Conservation (phyloP, 352 stramenopile species). For the Pythium folliculosum region DNA sequence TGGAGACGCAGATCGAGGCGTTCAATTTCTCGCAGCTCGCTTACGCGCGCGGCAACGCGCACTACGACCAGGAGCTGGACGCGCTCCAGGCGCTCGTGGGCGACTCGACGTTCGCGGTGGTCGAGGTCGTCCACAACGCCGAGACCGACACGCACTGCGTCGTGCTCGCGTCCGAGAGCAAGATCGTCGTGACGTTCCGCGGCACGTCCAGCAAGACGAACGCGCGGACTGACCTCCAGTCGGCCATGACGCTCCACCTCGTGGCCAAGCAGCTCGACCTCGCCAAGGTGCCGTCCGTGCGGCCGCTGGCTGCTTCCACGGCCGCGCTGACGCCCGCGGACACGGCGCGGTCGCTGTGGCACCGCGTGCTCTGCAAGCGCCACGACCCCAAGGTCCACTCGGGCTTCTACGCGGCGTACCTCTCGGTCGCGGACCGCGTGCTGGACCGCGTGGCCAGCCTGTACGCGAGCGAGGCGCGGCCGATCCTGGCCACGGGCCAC, state of each 20-base stretch:
- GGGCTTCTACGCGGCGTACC: slow-evolving; percentile 45
- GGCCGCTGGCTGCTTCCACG: not conserved
- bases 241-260: slow-evolving; percentile 34
- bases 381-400: slow-evolving; percentile 44
- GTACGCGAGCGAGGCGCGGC: slow-evolving; percentile 25
- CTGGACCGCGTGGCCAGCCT: slow-evolving; percentile 27
- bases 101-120: slow-evolving; percentile 30
- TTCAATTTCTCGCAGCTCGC: slow-evolving; percentile 53
- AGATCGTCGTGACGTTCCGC: slow-evolving; percentile 43
- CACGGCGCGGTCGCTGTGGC: slow-evolving; percentile 24
- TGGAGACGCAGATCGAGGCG: slow-evolving; percentile 41
- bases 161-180: slow-evolving; percentile 30
- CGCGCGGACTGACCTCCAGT: slow-evolving; percentile 41
- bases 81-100: slow-evolving; percentile 34
- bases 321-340: not conserved
- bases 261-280: slow-evolving; percentile 35
- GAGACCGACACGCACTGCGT: slow-evolving; percentile 48
- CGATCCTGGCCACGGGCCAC: slow-evolving; percentile 42
- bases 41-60: slow-evolving; percentile 41
- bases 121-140: slow-evolving; percentile 37
- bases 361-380: slow-evolving; percentile 35
- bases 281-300: slow-evolving; percentile 16
- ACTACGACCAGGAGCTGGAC: slow-evolving; percentile 34
- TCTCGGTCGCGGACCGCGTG: slow-evolving; percentile 36
- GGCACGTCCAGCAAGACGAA: slow-evolving; percentile 50